Conservation (phyloP, 2,329 filamentous ascomycete species). For the Pseudocercospora pini-densiflorae region DNA sequence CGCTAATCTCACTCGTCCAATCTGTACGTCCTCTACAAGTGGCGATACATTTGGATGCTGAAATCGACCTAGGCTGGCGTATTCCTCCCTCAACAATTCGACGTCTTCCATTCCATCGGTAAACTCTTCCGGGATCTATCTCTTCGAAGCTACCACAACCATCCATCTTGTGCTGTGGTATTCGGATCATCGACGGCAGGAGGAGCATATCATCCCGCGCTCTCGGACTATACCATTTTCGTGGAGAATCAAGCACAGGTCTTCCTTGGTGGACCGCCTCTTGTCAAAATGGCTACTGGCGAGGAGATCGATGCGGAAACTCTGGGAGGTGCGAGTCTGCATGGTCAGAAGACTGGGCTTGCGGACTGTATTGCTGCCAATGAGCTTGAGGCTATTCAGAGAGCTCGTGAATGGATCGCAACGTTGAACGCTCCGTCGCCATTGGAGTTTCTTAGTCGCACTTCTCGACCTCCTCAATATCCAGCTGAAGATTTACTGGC, state of each 20-base stretch:
- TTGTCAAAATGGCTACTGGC: constrained; percentile 55
- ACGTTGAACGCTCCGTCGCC: background rate
- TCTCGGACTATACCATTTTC: constrained; percentile 52
- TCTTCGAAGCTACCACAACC: background rate
- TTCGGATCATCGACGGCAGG: constrained; percentile 53
- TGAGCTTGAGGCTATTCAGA: constrained; percentile 51
- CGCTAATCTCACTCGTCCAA: background rate
- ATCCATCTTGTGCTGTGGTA: constrained; percentile 49
- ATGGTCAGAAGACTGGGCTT: constrained; percentile 48
- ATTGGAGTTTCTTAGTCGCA: background rate
- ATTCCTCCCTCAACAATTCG: background rate
- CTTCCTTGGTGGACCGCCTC: constrained; percentile 51
- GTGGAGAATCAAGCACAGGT: constrained; percentile 51
- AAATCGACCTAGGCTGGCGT: background rate
- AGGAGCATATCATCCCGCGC: constrained; percentile 48
- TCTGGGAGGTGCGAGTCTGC: constrained; percentile 50
- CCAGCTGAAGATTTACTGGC: constrained; percentile 7
- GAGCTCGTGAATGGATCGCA: constrained; percentile 45
- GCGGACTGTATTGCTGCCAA: constrained; percentile 51
- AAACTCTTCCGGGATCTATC: background rate
- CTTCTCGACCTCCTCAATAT: constrained; percentile 1
- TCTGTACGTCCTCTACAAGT: background rate
- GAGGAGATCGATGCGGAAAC: constrained; percentile 49
- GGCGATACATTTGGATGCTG: background rate
- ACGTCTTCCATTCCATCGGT: background rate